Evolutionary conservation across 2,329 filamentous ascomycete species (phyloP).

Genomic region (Ustulina deusta): DNA sequence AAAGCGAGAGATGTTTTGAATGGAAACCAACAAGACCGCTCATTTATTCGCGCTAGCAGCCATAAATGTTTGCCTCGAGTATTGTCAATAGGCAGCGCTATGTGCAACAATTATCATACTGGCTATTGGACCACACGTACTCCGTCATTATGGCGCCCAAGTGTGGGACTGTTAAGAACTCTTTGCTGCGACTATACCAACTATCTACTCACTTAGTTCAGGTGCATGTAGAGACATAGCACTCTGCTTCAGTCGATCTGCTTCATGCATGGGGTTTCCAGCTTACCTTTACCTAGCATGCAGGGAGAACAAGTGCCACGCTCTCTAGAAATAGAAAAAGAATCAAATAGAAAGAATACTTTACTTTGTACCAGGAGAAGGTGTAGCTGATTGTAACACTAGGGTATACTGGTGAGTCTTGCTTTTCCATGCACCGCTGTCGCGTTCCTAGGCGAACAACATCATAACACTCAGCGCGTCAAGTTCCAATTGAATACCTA

Average conservation of each 20-base stretch:
- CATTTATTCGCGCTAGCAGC: background rate
- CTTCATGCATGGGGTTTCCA: background rate
- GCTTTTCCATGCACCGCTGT: background rate
- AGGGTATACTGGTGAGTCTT: background rate
- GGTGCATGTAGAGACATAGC: background rate
- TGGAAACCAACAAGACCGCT: background rate
- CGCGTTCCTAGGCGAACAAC: background rate
- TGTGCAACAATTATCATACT: too few relatives aligned
- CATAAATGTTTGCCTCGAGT: background rate
- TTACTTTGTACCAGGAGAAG: background rate
- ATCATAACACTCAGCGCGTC: background rate
- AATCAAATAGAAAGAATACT: background rate
- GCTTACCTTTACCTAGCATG: background rate
- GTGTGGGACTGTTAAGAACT: background rate
- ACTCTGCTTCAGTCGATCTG: background rate
- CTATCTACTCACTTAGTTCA: background rate
- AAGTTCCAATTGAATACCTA: background rate
- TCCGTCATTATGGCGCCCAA: background rate
- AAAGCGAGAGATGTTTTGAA: background rate
- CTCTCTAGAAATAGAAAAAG: background rate
- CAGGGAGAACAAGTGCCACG: too few relatives aligned
- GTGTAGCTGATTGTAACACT: background rate
- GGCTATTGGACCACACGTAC: background rate
- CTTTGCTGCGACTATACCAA: background rate
- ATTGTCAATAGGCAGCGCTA: too few relatives aligned